Evolutionary conservation across 208 protist species (phyloP), one percentile per base, ranked within the genome.

Genomic region (Trypanosoma mega): DNA sequence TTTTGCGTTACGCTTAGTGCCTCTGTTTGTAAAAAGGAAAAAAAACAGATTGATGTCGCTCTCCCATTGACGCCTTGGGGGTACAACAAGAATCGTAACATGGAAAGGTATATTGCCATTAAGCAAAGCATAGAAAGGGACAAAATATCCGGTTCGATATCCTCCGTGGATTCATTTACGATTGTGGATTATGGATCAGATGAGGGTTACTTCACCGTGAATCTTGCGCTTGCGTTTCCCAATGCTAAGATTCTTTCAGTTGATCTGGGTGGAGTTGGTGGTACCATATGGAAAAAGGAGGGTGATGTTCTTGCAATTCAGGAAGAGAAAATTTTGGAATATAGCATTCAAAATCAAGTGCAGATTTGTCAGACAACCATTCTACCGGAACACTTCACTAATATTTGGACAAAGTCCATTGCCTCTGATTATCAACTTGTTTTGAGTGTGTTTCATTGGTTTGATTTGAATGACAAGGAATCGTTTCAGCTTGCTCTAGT

Each of bases 371-470:
- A 72, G 29, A 57, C 66, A 21, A n/a, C 8, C 2, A 21, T 58
- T 23, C 23, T 44, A 36, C 66, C 66, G 20, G 43, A 55, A 9
- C 58, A 68, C 11, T 72, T 72, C 39, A 52, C 12, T 7, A 7
- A 8, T 11, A 37, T 60, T 16, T 36, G 48, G 26, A 16, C 27
- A 21, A 26, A 14, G 14, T 11, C 21, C 4, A n/a, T 49, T 9
- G 21, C 23, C 5, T 24, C 34, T 6, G 46, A 72, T 29, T 72
- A 72, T 37, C 66, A 72, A 26, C 47, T 66, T 26, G 58, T 72
- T n/a, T 41, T 72, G 16, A 58, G 46, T 54, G 58, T 72, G 7
- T 72, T 72, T 48, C 66, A 72, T 24, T 72, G 66, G 66, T 72
- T 72, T 55, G 44, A 29, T 34, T 27, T 72, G 20, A 49, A 56